Base-by-base conservation (phyloP, 768 basidiomycete genomes). In the Thelephora ganbajun region DNA sequence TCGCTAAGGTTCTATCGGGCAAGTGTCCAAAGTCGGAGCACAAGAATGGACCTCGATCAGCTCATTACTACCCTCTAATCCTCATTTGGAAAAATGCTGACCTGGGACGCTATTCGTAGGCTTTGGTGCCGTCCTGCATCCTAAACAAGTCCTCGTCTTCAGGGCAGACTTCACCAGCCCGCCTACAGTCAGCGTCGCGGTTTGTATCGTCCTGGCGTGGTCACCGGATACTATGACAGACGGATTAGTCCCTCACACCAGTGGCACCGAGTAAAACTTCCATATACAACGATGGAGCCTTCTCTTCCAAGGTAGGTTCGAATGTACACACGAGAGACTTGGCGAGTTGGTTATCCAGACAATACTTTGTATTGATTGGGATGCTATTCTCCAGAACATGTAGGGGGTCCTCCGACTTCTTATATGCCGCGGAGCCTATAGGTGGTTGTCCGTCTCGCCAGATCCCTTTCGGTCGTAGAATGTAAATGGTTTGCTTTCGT, bases 91-190 rank as follows among this genome's bases (percentile, higher is more conserved):
- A 12, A 3, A 11, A 9, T 16, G 63, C 77, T 50, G 47, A 84
- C 88, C 76, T 54, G 73, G 61, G 43, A 80, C 68, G 58, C 88
- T 88, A 58, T 93, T 91, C 56, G 74, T 84, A 3, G 74, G 64
- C 41, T 77, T 73, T 50, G 98, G 60, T 7, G 90, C 81, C 0
- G 94, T 94, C 64, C 92, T 94, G 66, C 96, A 99, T 0, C 94
- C 89, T 43, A 99, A 69, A 59, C 96, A 99, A 2, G 90, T 99
- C 2, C 85, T 78, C 0, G 87, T 94, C 66, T 92, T 94, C 23
- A 97, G 90, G 0, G 94, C 92, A 57, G 96, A 99, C 62, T 94
- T 97, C 96, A 99, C 98, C 46, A 99, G 64, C 20, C 96, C 96
- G 14, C 96, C 96, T 9, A 91, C 78, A 0, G 90, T 93, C 0